Base-by-base conservation (phyloP, 345 rosid genomes). In the Eucalyptus erythrocorys region DNA sequence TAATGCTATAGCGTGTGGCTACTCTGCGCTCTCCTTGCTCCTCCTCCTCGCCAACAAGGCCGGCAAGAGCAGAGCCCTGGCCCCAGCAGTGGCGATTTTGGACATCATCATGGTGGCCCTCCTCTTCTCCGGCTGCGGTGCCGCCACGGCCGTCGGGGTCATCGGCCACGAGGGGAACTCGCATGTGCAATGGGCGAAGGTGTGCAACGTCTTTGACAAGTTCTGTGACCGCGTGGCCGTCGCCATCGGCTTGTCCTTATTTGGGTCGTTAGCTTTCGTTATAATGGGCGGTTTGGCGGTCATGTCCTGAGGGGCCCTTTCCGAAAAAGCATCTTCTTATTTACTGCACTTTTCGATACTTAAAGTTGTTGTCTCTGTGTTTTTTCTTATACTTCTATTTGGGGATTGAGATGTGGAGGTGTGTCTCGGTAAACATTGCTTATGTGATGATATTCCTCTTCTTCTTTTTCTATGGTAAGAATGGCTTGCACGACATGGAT, bases 151-250 rank as follows among this genome's bases (percentile, higher is more conserved):
- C 43, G 68, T 96, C 8, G 95, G 97, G 3, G 47, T 96, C 45
- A 50, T 96, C 53, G 98, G 96, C 43, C 76, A 87, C 32, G 13
- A 88, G 55, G 99, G 99, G 55, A 96, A 96, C 92, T 93, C 95
- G 7, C 96, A 93, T 66, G 92, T 94, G 71, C 88, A 88, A 55
- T 96, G 99, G 98, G 86, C 53, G 34, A 93, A 94, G 89, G 96
- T 92, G 81, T 96, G 99, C 90, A 37, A 81, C 21, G 92, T 90
- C 48, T 96, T 96, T 80, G 95, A 91, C 17, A 90, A 89, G 88
- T 95, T 96, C 61, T 95, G 98, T 86, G 47, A 89, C 85, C 93
- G 91, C 85, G 92, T 79, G 22, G 94, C 93, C 11, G 93, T 89
- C 55, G 86, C 95, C 10, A 3, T 92, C 80, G 85, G 5, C 81